Evolutionary conservation across 2,329 filamentous ascomycete species (phyloP).

Genomic region (Trichophaea hybrida): DNA sequence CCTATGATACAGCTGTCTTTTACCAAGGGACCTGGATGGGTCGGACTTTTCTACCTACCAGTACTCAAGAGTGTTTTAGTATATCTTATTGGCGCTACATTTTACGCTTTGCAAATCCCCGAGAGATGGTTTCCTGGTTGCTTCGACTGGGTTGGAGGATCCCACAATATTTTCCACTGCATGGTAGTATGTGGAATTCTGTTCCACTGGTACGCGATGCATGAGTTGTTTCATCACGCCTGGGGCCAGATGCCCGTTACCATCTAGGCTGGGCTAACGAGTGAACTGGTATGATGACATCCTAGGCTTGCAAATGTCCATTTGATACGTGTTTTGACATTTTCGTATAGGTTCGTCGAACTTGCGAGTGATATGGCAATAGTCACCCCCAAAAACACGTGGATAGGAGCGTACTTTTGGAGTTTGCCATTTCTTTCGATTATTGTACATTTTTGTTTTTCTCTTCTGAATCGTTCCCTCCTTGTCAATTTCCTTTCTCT

Average conservation of each 20-base stretch:
- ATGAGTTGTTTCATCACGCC: conserved; percentile 66
- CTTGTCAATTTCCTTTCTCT: no score
- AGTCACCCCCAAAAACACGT: no score
- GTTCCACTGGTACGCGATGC: conserved; percentile 96
- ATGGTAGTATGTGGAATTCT: conserved; percentile 88
- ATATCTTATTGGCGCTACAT: conserved; percentile 66
- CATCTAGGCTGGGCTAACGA: neutral
- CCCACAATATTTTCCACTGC: conserved; percentile 95
- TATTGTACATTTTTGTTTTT: no score
- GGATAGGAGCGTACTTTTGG: no score
- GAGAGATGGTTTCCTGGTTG: conserved; percentile 84
- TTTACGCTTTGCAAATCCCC: conserved; percentile 85
- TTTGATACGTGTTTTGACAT: no score
- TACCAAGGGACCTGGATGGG: conserved; percentile 64
- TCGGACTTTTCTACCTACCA: conserved; percentile 77
- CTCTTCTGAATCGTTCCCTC: no score
- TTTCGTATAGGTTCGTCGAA: no score
- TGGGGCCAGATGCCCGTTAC: neutral
- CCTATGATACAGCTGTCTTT: conserved; percentile 72
- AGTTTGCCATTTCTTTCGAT: no score
- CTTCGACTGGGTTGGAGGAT: conserved; percentile 90
- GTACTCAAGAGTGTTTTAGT: conserved; percentile 58
- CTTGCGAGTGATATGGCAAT: no score
- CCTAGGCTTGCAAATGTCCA: no score
- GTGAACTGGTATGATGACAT: no score